phyloP scores from a whole-genome alignment of 805 yeast genomes.

The Tetrapisispora taiwanensis region DNA sequence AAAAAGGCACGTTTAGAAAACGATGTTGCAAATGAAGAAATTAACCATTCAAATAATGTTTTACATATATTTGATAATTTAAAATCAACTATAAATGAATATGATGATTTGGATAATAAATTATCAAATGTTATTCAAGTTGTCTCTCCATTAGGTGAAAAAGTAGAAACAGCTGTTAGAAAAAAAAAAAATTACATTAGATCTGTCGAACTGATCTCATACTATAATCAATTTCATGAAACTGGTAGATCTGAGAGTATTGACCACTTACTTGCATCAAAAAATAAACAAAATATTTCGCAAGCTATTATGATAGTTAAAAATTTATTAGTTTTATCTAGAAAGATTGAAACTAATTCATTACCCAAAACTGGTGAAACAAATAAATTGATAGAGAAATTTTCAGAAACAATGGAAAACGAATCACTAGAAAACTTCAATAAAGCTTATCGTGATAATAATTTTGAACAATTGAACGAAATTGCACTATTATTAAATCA shows the following conservation, averaged over 20 bases:
- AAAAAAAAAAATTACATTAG: conserved; percentile 65
- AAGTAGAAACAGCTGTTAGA: conserved; percentile 54
- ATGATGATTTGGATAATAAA: conserved; percentile 21
- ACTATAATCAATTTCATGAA: conserved; percentile 66
- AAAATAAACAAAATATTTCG: conserved; percentile 42
- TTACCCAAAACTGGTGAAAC: conserved; percentile 34
- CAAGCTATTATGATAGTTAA: conserved; percentile 59
- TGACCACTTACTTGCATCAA: conserved; percentile 42
- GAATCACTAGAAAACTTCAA: conserved; percentile 61
- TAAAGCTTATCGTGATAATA: conserved; percentile 59
- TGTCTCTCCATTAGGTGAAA: conserved; percentile 61
- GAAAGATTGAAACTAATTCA: conserved; percentile 49
- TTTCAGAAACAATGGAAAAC: conserved; percentile 68
- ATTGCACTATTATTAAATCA: conserved; percentile 64
- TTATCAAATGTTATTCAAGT: conserved; percentile 42
- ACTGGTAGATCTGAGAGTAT: conserved; percentile 41
- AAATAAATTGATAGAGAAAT: conserved; percentile 46
- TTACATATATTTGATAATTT: conserved; percentile 29
- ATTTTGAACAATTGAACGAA: conserved; percentile 62
- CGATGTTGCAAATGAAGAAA: conserved; percentile 51
- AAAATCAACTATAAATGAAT: conserved; percentile 14
- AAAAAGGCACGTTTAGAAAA: conserved; percentile 43
- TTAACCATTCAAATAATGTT: conserved; percentile 59
- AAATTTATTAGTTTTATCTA: conserved; percentile 53
- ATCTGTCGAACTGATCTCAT: conserved; percentile 61